Percentiles rank a stretch among this genome's conserved stretches.
Conservation (phyloP, 352 stramenopile species). For the Aphanomyces cochlioides region DNA sequence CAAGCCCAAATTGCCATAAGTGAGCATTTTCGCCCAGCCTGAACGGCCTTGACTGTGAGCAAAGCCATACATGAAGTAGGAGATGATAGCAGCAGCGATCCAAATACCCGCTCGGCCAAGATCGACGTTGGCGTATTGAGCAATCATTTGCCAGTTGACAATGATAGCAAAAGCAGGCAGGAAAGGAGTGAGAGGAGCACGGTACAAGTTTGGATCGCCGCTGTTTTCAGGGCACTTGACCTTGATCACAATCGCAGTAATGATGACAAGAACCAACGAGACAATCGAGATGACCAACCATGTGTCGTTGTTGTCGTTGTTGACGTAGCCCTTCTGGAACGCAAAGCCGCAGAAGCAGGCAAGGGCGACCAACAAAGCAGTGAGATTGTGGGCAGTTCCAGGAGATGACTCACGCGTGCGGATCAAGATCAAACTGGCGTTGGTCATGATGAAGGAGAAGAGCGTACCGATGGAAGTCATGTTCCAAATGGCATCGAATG, state of each 20-base stretch:
- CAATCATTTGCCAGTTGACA: conserved; percentile 66
- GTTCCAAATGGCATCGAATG: conserved; percentile 79
- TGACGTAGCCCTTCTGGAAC: conserved; percentile 69
- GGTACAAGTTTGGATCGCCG: conserved; percentile 46
- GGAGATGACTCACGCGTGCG: conserved; percentile 61
- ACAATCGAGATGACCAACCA: conserved; percentile 39
- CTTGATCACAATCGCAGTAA: conserved; percentile 37
- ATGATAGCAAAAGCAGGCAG: conserved; percentile 53
- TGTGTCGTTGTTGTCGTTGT: conserved; percentile 38
- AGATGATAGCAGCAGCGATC: conserved; percentile 54
- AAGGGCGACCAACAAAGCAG: conserved; percentile 39
- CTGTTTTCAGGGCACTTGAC: conserved; percentile 61
- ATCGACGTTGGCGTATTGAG: conserved; percentile 52
- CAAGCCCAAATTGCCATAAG: conserved; percentile 38
- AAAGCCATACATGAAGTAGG: conserved; percentile 79
- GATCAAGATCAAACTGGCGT: conserved; percentile 69
- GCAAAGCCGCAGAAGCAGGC: conserved; percentile 49
- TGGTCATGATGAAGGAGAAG: conserved; percentile 85
- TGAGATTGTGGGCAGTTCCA: conserved; percentile 41
- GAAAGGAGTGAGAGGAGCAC: conserved; percentile 65
- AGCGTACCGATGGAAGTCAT: conserved; percentile 87
- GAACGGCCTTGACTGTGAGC: conserved; percentile 55
- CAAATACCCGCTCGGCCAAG: conserved; percentile 53
- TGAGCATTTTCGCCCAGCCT: conserved; percentile 53
- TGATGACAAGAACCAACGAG: conserved; percentile 44